Conservation (phyloP, 306 rosid genomes). For the Dicorynia guianensis region DNA sequence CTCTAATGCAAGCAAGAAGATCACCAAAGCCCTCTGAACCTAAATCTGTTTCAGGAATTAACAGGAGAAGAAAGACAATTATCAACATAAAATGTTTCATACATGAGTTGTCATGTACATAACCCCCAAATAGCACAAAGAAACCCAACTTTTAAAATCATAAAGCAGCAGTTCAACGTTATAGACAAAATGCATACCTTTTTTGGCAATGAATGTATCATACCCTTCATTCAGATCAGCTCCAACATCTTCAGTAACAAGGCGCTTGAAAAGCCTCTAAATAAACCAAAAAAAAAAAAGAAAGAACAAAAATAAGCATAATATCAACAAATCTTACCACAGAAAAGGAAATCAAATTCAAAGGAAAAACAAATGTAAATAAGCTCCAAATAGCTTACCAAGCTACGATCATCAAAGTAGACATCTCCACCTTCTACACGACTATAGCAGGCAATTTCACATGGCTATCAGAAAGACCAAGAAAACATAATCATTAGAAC, state of each 20-base stretch:
- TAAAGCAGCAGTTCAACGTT: constrained; percentile 3
- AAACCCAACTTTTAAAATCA: constrained; percentile 5
- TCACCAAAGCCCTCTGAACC: constrained; percentile 94
- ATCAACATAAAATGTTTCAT: constrained; percentile 16
- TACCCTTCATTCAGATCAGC: constrained; percentile 84
- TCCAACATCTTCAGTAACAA: constrained; percentile 88
- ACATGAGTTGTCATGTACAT: constrained; percentile 33
- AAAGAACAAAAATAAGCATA: constrained; percentile 18
- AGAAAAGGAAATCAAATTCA: neutral
- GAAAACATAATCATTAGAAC: constrained; percentile 30
- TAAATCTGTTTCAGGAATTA: constrained; percentile 60
- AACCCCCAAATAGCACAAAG: constrained; percentile 23
- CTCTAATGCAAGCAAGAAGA: constrained; percentile 89
- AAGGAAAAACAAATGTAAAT: neutral
- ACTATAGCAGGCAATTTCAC: constrained; percentile 88
- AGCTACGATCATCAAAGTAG: constrained; percentile 78
- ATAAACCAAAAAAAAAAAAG: constrained; percentile 35
- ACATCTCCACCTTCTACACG: constrained; percentile 94
- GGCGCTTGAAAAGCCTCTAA: constrained; percentile 95
- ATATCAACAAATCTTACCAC: constrained; percentile 18
- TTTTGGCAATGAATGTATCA: constrained; percentile 79
- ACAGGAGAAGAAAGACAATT: constrained; percentile 26
- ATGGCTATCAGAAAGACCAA: constrained; percentile 65
- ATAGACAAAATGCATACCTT: constrained; percentile 50
- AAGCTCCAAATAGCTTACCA: constrained; percentile 63